phyloP scores from a whole-genome alignment of 176 grass and related monocot species.

The Echinochloa phyllopogon region DNA sequence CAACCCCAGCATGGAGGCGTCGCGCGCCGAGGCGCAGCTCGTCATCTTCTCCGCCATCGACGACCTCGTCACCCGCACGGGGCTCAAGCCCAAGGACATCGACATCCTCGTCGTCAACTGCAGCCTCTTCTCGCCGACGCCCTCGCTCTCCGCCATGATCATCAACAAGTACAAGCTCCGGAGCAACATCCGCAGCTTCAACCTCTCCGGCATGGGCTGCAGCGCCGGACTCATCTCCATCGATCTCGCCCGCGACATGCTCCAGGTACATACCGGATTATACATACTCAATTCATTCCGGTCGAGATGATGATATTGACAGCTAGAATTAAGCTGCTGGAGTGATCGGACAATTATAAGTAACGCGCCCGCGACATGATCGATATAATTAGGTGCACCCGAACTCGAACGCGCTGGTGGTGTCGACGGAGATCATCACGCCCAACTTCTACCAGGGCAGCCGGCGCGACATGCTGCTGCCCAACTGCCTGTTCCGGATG shows the following conservation, averaged over 20 bases:
- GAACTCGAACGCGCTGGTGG: constrained; percentile 80
- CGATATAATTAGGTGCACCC: constrained; percentile 82
- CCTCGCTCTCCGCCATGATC: constrained; percentile 91
- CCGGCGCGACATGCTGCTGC: constrained; percentile 75
- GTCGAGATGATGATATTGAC: too few relatives aligned
- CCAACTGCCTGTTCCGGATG: constrained; percentile 95
- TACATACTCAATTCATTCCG: not conserved
- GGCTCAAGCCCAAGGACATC: constrained; percentile 77
- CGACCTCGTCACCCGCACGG: constrained; percentile 73
- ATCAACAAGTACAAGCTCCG: constrained; percentile 93
- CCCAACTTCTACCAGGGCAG: constrained; percentile 86
- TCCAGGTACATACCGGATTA: constrained; percentile 49
- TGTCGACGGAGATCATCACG: constrained; percentile 93
- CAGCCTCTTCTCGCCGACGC: constrained; percentile 87
- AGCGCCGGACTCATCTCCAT: constrained; percentile 87
- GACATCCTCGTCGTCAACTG: constrained; percentile 94
- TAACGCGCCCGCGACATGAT: too few relatives aligned
- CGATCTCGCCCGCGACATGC: constrained; percentile 79
- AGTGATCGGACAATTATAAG: too few relatives aligned
- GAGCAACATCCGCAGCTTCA: constrained; percentile 91
- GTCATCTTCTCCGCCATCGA: constrained; percentile 95
- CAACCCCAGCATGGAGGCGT: constrained; percentile 70
- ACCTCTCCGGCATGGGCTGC: constrained; percentile 94
- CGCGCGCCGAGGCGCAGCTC: constrained; percentile 78
- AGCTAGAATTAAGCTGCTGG: too few relatives aligned